A percentile compares a stretch with the other conserved stretches of the same genome.
Evolutionary conservation across 257 asterid species (phyloP).

Genomic region (Fraxinus cuspidata): DNA sequence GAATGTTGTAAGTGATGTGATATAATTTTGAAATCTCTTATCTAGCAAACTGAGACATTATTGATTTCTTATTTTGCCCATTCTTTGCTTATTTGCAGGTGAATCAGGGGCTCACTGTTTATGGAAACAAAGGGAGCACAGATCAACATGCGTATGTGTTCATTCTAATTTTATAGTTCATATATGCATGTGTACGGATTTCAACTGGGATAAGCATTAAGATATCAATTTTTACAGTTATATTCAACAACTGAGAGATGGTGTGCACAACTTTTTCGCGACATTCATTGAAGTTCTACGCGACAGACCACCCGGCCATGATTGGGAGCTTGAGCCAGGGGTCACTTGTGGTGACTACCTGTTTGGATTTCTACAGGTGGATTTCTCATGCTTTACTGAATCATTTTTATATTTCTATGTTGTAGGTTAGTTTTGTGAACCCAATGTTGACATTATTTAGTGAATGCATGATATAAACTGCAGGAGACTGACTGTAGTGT

Average conservation of each 20-base stretch:
- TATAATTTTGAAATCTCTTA: not conserved
- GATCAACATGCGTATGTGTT: slow-evolving; percentile 96
- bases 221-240: slow-evolving; percentile 52
- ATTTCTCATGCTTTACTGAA: slow-evolving; percentile 12
- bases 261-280: slow-evolving; percentile 92
- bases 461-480: slow-evolving; percentile 19
- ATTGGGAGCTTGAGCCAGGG: slow-evolving; percentile 99
- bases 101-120: slow-evolving; percentile 91
- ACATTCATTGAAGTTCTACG: slow-evolving; percentile 96
- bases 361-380: slow-evolving; percentile 90
- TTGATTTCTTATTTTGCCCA: slow-evolving; percentile 1
- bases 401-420: slow-evolving; percentile 13
- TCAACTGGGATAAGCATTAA: slow-evolving; percentile 14
- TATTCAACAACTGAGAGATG: slow-evolving; percentile 97
- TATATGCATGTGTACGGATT: slow-evolving; percentile 17
- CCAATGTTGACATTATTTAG: slow-evolving; percentile 1
- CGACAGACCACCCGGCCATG: slow-evolving; percentile 99
- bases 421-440: not conserved
- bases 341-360: slow-evolving; percentile 97
- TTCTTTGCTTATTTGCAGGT: slow-evolving; percentile 52
- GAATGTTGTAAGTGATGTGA: not conserved
- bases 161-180: slow-evolving; percentile 17
- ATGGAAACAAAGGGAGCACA: slow-evolving; percentile 99
- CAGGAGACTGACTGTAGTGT: slow-evolving; percentile 3
- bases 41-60: slow-evolving; percentile 12